A percentile compares a stretch with the other conserved stretches of the same genome.
phyloP scores from a whole-genome alignment of 768 basidiomycete genomes.

The Mycena vulgaris region DNA sequence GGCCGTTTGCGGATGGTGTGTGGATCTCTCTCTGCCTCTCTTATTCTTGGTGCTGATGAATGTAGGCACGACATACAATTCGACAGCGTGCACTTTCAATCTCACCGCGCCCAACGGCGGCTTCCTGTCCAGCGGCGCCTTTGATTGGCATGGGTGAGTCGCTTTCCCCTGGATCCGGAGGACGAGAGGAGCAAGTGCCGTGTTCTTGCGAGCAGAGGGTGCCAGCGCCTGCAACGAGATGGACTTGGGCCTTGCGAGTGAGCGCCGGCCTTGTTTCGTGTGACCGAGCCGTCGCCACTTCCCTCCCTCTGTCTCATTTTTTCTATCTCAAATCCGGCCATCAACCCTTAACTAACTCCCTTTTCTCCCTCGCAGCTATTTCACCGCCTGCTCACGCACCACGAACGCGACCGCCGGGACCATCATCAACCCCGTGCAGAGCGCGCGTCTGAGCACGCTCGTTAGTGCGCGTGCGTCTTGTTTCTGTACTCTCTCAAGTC shows the following conservation, averaged over 20 bases:
- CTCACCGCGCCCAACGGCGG: slow-evolving; percentile 61
- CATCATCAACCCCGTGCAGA: slow-evolving; percentile 88
- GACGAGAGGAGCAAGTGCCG: too few species aligned
- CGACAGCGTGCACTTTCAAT: slow-evolving; percentile 87
- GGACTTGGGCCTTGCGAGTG: too few species aligned
- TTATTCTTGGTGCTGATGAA: background rate
- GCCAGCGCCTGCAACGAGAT: too few species aligned
- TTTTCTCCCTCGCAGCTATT: slow-evolving; percentile 55
- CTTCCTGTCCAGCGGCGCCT: slow-evolving; percentile 24
- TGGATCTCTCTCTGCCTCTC: background rate
- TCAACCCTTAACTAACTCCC: too few species aligned
- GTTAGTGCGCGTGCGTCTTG: slow-evolving; percentile 61
- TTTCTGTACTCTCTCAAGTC: background rate
- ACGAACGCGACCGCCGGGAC: slow-evolving; percentile 74
- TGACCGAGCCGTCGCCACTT: too few species aligned
- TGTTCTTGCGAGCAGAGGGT: too few species aligned
- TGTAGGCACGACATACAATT: slow-evolving; percentile 75
- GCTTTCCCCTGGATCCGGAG: too few species aligned
- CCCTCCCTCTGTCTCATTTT: too few species aligned
- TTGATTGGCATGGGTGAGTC: slow-evolving; percentile 28
- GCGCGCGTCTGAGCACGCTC: slow-evolving; percentile 82
- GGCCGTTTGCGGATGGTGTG: slow-evolving; percentile 66
- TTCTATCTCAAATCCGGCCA: too few species aligned
- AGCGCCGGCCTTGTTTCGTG: too few species aligned
- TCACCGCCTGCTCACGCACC: slow-evolving; percentile 72